These are phyloP conservation scores for Rosa rugosa DNA, from an alignment of 306 rosid genomes.

Conservation along the genomic window DNA sequence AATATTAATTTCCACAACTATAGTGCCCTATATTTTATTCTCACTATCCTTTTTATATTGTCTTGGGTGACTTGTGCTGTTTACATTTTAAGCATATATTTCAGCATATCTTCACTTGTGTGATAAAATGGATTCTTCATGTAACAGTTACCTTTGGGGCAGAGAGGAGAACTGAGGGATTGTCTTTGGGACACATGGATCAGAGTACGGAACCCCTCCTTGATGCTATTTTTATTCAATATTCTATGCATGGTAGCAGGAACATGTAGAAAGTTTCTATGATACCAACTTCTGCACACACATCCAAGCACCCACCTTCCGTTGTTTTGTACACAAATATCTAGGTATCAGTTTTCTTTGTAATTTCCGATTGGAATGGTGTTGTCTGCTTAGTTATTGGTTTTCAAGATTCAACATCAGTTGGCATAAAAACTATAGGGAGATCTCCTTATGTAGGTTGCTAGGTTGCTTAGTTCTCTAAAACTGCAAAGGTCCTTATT, in stretches of 20 bases:
- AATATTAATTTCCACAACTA: background rate
- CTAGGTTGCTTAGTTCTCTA: background rate
- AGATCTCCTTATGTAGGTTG: background rate
- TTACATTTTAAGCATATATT: background rate
- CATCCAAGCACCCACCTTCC: background rate
- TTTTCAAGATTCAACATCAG: background rate
- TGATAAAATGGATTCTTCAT: background rate
- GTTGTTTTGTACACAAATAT: background rate
- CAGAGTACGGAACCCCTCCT: slow-evolving; percentile 30
- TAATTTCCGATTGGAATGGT: background rate
- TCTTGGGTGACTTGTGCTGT: background rate
- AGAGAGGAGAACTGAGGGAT: slow-evolving; percentile 14
- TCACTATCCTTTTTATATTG: slow-evolving; percentile 2
- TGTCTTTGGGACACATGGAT: slow-evolving; percentile 29
- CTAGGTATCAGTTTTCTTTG: background rate
- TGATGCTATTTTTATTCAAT: background rate
- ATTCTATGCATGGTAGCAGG: background rate
- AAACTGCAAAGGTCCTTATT: background rate
- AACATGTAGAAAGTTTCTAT: background rate
- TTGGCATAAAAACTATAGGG: background rate
- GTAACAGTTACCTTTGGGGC: slow-evolving; percentile 18
- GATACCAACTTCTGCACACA: background rate
- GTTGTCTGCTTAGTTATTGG: background rate
- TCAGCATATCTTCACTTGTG: background rate
- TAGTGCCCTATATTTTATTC: background rate